phyloP scores from a whole-genome alignment of 2,329 filamentous ascomycete species.

The Chaetothyriales sp. region DNA sequence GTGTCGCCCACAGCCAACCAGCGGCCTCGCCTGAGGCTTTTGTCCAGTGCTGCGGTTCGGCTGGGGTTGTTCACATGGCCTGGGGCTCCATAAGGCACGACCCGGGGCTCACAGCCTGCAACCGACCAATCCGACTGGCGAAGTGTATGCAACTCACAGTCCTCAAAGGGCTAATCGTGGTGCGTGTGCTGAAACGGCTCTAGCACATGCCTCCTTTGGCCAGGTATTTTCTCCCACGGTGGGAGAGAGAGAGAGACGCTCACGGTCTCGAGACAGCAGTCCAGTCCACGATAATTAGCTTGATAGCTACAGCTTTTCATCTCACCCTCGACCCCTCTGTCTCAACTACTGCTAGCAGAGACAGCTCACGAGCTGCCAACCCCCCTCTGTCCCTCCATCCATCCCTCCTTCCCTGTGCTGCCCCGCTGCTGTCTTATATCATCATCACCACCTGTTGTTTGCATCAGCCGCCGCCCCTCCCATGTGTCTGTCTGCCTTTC shows the following conservation, averaged over 20 bases:
- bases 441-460: not conserved
- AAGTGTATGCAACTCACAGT: not conserved
- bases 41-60: not conserved
- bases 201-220: not conserved
- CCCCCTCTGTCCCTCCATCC: too few relatives aligned
- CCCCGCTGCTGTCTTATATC: not conserved
- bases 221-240: not conserved
- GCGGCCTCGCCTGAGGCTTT: not conserved
- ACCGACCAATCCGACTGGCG: not conserved
- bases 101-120: not conserved
- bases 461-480: not conserved
- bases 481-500: not conserved
- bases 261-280: not conserved
- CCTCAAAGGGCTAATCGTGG: not conserved
- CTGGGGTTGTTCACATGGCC: not conserved
- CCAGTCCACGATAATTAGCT: not conserved
- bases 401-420: not conserved
- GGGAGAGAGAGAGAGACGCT: not conserved
- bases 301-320: not conserved
- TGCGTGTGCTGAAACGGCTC: not conserved
- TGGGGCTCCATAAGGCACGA: not conserved
- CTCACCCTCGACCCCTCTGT: not conserved
- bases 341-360: too few relatives aligned
- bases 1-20: not conserved
- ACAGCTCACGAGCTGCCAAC: not conserved